These are phyloP conservation scores for Talaromyces liani DNA, from an alignment of 495 filamentous ascomycete genomes.

Conservation along the genomic window DNA sequence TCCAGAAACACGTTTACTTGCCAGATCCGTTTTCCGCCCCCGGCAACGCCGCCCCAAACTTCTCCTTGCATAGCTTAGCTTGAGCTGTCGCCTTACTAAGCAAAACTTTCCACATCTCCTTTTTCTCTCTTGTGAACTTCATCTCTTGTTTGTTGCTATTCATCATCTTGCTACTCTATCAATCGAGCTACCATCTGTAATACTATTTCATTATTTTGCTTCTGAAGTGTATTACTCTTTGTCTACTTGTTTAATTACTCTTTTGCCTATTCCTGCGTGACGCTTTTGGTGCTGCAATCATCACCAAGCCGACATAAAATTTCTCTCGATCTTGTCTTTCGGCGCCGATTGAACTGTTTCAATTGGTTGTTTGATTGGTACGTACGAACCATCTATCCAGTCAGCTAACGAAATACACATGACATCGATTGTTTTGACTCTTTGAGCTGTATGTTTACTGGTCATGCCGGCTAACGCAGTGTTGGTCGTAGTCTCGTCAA, in stretches of 20 bases:
- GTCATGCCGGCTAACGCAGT: not conserved
- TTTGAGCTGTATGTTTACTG: not conserved
- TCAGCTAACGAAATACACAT: not conserved
- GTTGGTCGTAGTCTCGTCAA: not conserved
- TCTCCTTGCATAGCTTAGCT: not conserved
- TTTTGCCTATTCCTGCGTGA: not conserved
- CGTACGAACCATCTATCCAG: not conserved
- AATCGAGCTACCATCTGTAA: not conserved
- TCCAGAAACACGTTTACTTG: not conserved
- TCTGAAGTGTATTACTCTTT: not conserved
- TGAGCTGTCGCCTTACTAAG: not conserved
- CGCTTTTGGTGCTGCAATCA: not conserved
- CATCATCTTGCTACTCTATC: not conserved
- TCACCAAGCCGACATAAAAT: not conserved
- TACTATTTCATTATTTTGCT: not conserved
- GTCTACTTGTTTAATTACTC: not conserved
- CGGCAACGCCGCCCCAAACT: not conserved
- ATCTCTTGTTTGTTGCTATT: not conserved
- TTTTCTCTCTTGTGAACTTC: not conserved
- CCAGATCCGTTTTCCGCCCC: not conserved
- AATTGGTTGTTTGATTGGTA: slow-evolving; percentile 1
- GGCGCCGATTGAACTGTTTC: not conserved
- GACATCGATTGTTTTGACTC: not conserved
- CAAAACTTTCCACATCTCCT: not conserved
- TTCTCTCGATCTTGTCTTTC: not conserved